Conservation (phyloP, 805 yeast species). For the Komagataella kurtzmanii region DNA sequence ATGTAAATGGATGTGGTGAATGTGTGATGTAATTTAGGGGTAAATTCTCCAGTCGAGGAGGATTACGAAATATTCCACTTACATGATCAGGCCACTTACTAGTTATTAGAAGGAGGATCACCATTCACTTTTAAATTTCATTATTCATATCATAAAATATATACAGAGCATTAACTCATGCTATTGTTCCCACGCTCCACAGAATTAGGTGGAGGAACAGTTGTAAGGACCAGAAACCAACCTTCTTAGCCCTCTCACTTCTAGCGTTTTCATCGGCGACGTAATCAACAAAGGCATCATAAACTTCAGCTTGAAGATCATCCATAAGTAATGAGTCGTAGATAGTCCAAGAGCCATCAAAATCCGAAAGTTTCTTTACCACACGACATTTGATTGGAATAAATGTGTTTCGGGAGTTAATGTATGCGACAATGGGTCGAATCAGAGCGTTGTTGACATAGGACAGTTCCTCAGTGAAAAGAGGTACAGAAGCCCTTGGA, state of each 20-base stretch:
- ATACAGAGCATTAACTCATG: constrained; percentile 9
- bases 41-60: neutral
- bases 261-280: constrained; percentile 80
- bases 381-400: constrained; percentile 80
- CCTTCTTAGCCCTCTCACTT: constrained; percentile 58
- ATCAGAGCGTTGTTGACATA: constrained; percentile 86
- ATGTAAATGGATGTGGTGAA: neutral
- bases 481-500: constrained; percentile 80
- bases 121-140: neutral
- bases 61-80: neutral
- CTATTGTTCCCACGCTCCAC: constrained; percentile 69
- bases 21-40: neutral
- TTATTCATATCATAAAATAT: neutral
- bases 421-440: constrained; percentile 90
- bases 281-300: constrained; percentile 79
- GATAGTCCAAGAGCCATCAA: constrained; percentile 93
- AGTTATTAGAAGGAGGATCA: neutral
- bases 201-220: constrained; percentile 67
- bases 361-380: constrained; percentile 66
- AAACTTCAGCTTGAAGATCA: constrained; percentile 79
- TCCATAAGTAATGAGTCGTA: constrained; percentile 88
- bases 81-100: neutral
- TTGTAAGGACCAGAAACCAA: constrained; percentile 90
- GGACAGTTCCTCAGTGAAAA: constrained; percentile 78
- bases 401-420: constrained; percentile 78